These are phyloP conservation scores for Crotalaria pallida DNA, from an alignment of 306 rosid species.

Conservation along the genomic window DNA sequence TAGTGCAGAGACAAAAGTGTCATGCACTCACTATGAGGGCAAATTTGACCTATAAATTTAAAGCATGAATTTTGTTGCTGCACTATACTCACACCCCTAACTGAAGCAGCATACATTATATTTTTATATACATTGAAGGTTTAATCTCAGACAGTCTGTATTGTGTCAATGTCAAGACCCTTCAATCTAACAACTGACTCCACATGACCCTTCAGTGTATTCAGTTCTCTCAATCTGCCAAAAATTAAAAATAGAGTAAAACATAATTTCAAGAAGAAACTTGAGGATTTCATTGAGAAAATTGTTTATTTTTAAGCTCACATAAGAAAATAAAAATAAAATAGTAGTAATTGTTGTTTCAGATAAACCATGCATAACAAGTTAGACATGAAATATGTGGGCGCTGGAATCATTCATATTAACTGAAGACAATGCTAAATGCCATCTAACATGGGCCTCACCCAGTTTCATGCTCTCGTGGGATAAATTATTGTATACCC, in stretches of 20 bases:
- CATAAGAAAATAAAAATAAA: not conserved
- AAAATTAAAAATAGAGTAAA: not conserved
- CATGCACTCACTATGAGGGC: not conserved
- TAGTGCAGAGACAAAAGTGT: not conserved
- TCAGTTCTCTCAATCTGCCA: slow-evolving; percentile 62
- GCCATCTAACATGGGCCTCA: not conserved
- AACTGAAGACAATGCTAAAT: not conserved
- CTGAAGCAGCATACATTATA: not conserved
- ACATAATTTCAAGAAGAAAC: not conserved
- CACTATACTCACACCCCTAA: not conserved
- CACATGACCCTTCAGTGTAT: slow-evolving; percentile 70
- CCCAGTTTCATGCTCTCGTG: not conserved
- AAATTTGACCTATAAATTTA: not conserved
- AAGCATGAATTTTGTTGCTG: not conserved
- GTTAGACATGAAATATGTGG: not conserved
- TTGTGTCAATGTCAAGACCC: slow-evolving; percentile 63
- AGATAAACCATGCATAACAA: not conserved
- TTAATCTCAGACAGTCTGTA: slow-evolving; percentile 44
- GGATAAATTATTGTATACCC: too few species aligned
- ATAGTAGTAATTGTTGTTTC: not conserved
- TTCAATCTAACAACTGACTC: slow-evolving; percentile 73
- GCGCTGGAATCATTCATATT: not conserved
- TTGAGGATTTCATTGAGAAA: not conserved
- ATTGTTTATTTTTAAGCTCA: not conserved
- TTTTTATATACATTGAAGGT: not conserved